These are phyloP conservation scores for Dysphania ambrosioides DNA, from an alignment of 148 eudicot genomes.

Conservation along the genomic window DNA sequence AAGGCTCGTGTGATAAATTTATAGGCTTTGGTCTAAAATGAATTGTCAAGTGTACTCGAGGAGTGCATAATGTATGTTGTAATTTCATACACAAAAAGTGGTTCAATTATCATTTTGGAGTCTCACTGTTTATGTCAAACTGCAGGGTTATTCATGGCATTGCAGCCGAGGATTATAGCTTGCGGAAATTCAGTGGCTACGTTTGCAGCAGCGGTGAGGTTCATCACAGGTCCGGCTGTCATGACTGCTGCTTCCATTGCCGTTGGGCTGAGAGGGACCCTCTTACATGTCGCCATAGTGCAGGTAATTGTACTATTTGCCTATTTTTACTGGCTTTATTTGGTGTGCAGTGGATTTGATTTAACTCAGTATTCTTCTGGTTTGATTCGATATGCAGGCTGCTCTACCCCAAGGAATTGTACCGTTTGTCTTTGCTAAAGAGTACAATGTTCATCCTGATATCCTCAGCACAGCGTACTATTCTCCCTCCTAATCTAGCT, in stretches of 20 bases:
- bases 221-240: conserved; percentile 68
- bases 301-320: conserved; percentile 35
- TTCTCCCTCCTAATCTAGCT: neutral
- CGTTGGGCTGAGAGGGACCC: conserved; percentile 56
- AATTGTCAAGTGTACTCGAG: neutral
- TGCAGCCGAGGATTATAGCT: conserved; percentile 68
- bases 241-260: conserved; percentile 85
- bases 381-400: conserved; percentile 24
- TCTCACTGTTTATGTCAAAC: neutral
- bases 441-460: conserved; percentile 37
- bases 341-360: neutral
- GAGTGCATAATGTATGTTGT: neutral
- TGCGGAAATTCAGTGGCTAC: conserved; percentile 71
- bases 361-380: no score
- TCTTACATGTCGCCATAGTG: conserved; percentile 72
- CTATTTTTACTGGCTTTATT: neutral
- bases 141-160: conserved; percentile 82
- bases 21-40: neutral
- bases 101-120: neutral
- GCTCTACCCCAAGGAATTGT: conserved; percentile 38
- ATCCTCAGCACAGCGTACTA: conserved; percentile 37
- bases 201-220: conserved; percentile 60
- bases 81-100: no score
- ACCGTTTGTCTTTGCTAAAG: conserved; percentile 37
- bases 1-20: neutral